A percentile compares a stretch with the other conserved stretches of the same genome.
phyloP scores from a whole-genome alignment of 2,329 filamentous ascomycete genomes.

The Colletotrichum musae region DNA sequence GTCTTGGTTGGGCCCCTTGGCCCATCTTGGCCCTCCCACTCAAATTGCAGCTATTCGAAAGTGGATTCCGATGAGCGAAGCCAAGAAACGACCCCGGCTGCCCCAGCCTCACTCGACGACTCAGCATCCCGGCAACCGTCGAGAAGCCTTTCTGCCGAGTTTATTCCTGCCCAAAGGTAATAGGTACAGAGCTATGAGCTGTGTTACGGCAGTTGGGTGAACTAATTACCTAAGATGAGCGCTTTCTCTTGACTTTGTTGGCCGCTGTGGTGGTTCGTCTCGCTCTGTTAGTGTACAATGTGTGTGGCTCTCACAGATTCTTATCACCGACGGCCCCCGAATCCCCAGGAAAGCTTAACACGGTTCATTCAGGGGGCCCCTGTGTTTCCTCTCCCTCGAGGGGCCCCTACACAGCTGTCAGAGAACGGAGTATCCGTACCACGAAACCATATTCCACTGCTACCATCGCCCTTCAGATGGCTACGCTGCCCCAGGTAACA shows the following conservation, averaged over 20 bases:
- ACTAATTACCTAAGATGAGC: slow-evolving; percentile 25
- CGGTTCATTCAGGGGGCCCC: slow-evolving; percentile 2
- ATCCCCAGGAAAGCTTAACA: slow-evolving; percentile 39
- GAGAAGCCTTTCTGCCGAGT: too few relatives aligned
- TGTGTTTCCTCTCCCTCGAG: background rate
- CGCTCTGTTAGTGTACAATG: too few relatives aligned
- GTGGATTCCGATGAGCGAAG: slow-evolving; percentile 34
- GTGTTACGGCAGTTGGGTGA: too few relatives aligned
- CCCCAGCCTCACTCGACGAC: slow-evolving; percentile 38
- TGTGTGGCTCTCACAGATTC: too few relatives aligned
- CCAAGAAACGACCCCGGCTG: slow-evolving; percentile 29
- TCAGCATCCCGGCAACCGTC: slow-evolving; percentile 30
- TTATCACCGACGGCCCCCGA: slow-evolving; percentile 7
- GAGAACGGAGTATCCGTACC: background rate
- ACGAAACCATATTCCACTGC: background rate
- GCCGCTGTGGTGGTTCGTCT: background rate
- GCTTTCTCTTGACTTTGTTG: background rate
- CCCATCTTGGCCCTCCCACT: slow-evolving; percentile 22
- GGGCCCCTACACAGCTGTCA: background rate
- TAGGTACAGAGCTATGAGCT: too few relatives aligned
- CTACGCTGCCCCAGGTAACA: too few relatives aligned
- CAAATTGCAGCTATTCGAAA: slow-evolving; percentile 34
- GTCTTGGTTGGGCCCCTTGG: slow-evolving; percentile 33
- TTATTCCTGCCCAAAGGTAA: too few relatives aligned
- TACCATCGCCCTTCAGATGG: too few relatives aligned